Conservation (phyloP, 164 flowering plant genomes). For the Platanus orientalis region DNA sequence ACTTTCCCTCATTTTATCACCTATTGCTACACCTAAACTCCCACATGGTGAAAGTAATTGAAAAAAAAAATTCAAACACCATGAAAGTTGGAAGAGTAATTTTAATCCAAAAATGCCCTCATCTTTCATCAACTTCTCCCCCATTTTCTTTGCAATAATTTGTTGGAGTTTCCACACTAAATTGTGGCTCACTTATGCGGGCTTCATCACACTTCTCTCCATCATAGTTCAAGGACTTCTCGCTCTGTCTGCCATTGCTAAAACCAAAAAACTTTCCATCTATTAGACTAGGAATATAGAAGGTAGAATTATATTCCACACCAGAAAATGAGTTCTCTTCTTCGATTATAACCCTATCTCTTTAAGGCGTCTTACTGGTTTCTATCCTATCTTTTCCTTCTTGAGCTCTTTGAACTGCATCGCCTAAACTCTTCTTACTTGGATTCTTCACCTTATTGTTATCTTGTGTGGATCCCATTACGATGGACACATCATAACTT, state of each 20-base stretch:
- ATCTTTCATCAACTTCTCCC: conserved; percentile 44
- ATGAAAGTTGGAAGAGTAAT: too few relatives aligned
- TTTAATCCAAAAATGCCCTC: too few relatives aligned
- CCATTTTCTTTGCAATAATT: conserved; percentile 31
- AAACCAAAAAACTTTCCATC: too few relatives aligned
- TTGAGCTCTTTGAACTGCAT: conserved; percentile 29
- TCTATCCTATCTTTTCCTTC: conserved; percentile 36
- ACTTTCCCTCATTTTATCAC: too few relatives aligned
- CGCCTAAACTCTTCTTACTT: conserved; percentile 31
- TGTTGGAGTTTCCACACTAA: conserved; percentile 32
- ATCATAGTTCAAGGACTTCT: conserved; percentile 32
- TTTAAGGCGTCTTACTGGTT: conserved; percentile 57
- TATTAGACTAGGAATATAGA: conserved; percentile 44
- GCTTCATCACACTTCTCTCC: conserved; percentile 44
- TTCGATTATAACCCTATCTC: conserved; percentile 45
- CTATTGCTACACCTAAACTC: too few relatives aligned
- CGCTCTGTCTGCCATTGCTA: too few relatives aligned
- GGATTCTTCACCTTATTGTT: conserved; percentile 37
- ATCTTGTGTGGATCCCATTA: conserved; percentile 29
- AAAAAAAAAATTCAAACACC: too few relatives aligned
- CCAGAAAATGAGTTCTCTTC: conserved; percentile 70
- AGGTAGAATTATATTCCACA: conserved; percentile 74
- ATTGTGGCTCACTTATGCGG: conserved; percentile 29
- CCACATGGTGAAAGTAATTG: too few relatives aligned
- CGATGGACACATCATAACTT: conserved; percentile 24